Evolutionary conservation across 495 filamentous ascomycete species (phyloP).

Genomic region (Copromyces sp.): DNA sequence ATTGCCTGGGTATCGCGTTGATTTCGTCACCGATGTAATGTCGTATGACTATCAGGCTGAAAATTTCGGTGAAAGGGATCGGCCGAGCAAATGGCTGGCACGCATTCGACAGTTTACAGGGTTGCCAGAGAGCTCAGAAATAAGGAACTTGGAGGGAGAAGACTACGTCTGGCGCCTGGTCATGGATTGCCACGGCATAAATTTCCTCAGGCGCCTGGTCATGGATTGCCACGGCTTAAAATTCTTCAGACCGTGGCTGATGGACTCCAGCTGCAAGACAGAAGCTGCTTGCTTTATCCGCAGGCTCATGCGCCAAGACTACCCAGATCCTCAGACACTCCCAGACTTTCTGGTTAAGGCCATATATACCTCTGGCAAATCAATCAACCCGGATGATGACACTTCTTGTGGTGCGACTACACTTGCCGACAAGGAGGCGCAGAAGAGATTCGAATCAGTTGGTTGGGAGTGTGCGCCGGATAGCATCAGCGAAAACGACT

Average conservation of each 20-base stretch:
- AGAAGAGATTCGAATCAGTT: neutral
- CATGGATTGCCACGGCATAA: accelerated
- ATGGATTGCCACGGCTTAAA: neutral
- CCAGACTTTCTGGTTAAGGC: neutral
- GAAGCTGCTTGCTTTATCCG: neutral
- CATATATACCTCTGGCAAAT: neutral
- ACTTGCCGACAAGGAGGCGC: neutral
- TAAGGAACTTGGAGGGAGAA: neutral
- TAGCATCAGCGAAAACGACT: neutral
- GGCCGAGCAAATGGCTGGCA: neutral
- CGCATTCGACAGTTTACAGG: neutral
- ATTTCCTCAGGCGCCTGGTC: neutral
- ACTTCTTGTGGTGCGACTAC: neutral
- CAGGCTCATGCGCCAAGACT: neutral
- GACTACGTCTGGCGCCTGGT: neutral
- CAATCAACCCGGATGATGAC: neutral
- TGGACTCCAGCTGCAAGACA: neutral
- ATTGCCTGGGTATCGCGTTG: neutral
- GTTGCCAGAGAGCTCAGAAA: neutral
- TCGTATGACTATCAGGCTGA: neutral
- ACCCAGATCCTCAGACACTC: neutral
- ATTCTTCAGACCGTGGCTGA: neutral
- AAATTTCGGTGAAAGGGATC: neutral
- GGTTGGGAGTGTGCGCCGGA: neutral
- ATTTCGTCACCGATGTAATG: neutral